Evolutionary conservation across 140 eudicot species (phyloP), one percentile per base, ranked within the genome.

Genomic region (Cichorium intybus): DNA sequence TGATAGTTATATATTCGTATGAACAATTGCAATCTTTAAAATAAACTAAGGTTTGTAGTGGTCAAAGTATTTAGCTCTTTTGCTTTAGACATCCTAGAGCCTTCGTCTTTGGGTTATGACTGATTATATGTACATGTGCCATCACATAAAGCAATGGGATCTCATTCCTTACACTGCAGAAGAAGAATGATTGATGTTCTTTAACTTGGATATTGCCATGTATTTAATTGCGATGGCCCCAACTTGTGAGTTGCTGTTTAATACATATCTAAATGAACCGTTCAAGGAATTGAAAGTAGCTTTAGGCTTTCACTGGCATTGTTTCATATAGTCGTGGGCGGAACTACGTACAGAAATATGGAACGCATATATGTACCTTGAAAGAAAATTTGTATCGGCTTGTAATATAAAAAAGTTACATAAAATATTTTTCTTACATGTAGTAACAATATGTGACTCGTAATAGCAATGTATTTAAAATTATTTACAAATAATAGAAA

Each of bases 151-250:
- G 64, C 53, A 55, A 55, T 12, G 34, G 47, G 47, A 56, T 34
- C 50, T 52, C 37, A 66, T 66, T 66, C 39, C 61, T 46, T 34
- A 67, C 53, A 35, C 24, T n/a, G 14, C 7, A 47, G 23, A n/a
- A 17, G 52, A 47, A 16, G 23, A 47, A 47, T 47, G 23, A 47
- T n/a, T 24, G 1, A 22, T 34, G 52, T 16, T 37, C 27, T 37
- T 67, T 53, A 34, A 7, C 16, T 23, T 56, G 2, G 62, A 7
- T 2, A 14, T 2, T 1, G 2, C 17, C 33, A 60, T 34, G 7
- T 10, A 34, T 34, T 54, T 20, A 35, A 60, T 2, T 60, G 20
- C 61, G n/a, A 26, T 24, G 12, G 41, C 28, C 29, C 41, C 63
- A 17, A 41, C 21, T 39, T 24, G 53, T 54, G 24, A n/a, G 34